These are phyloP conservation scores for Hylodesmum podocarpum DNA, from an alignment of 306 rosid genomes.

Conservation along the genomic window DNA sequence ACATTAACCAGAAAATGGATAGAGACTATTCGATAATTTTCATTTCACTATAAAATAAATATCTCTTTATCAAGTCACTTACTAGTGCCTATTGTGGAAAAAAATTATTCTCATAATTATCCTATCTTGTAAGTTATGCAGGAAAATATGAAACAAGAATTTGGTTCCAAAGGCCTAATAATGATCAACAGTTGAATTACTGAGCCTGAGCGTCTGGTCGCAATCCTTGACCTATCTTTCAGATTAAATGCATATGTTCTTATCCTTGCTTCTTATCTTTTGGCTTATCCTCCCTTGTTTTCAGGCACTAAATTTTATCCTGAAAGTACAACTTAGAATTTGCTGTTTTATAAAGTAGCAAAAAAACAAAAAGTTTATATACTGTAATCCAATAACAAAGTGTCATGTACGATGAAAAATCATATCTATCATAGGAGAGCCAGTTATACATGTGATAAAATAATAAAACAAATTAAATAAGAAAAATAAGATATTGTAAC, in stretches of 20 bases:
- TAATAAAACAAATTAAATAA: no score
- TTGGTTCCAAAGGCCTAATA: constrained; percentile 15
- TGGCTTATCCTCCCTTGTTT: background rate
- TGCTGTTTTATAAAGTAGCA: background rate
- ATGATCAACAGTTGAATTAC: constrained; percentile 15
- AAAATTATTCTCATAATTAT: background rate
- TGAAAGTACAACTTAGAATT: background rate
- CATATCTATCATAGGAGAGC: background rate
- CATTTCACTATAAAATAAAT: background rate
- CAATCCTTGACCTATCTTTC: constrained; percentile 10
- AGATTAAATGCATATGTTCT: constrained; percentile 27
- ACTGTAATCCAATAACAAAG: no score
- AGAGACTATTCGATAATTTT: background rate
- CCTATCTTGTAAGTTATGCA: background rate
- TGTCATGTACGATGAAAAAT: background rate
- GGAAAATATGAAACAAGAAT: constrained; percentile 16
- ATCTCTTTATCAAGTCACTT: background rate
- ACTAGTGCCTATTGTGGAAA: background rate
- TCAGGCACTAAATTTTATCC: background rate
- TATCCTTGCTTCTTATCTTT: constrained; percentile 20
- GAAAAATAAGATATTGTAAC: no score
- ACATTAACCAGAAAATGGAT: background rate
- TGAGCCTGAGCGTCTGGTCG: constrained; percentile 7
- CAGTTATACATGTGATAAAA: no score
- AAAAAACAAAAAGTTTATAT: no score